phyloP scores from a whole-genome alignment of 306 rosid species.

The Mimosa pudica region DNA sequence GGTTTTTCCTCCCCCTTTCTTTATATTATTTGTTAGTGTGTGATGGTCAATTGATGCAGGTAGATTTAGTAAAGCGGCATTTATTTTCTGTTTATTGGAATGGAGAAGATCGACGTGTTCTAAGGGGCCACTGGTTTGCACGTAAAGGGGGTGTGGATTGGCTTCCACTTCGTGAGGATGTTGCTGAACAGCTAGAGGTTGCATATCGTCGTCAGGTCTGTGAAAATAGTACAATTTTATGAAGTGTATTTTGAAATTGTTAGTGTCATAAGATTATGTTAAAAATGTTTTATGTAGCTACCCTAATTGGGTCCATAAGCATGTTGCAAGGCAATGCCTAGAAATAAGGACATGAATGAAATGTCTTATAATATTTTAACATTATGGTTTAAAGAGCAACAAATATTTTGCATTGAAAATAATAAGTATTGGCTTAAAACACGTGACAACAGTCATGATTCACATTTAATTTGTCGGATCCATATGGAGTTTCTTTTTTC shows the following conservation, averaged over 20 bases:
- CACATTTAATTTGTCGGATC: background rate
- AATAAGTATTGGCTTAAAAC: background rate
- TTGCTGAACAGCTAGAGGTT: slow-evolving; percentile 90
- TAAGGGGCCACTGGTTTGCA: slow-evolving; percentile 99
- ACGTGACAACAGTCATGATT: background rate
- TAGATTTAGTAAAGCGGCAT: slow-evolving; percentile 73
- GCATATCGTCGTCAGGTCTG: slow-evolving; percentile 79
- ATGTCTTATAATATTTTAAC: background rate
- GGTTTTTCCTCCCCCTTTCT: background rate
- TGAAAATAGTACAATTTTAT: background rate
- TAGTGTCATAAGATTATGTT: slow-evolving; percentile 12
- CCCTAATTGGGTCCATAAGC: background rate
- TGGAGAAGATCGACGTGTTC: slow-evolving; percentile 95
- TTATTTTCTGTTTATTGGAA: slow-evolving; percentile 98
- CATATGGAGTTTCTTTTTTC: background rate
- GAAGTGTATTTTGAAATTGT: slow-evolving; percentile 28
- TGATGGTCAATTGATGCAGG: slow-evolving; percentile 54
- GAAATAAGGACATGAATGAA: background rate
- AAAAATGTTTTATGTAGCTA: slow-evolving; percentile 3
- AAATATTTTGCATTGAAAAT: background rate
- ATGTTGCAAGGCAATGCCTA: background rate
- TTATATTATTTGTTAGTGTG: slow-evolving; percentile 29
- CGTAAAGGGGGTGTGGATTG: slow-evolving; percentile 95
- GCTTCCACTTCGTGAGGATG: slow-evolving; percentile 95
- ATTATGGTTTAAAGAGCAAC: background rate